Evolutionary conservation across 192 early-diverging fungal species (phyloP), one percentile per base, ranked within the genome.

Genomic region (Backusella psychrophila): DNA sequence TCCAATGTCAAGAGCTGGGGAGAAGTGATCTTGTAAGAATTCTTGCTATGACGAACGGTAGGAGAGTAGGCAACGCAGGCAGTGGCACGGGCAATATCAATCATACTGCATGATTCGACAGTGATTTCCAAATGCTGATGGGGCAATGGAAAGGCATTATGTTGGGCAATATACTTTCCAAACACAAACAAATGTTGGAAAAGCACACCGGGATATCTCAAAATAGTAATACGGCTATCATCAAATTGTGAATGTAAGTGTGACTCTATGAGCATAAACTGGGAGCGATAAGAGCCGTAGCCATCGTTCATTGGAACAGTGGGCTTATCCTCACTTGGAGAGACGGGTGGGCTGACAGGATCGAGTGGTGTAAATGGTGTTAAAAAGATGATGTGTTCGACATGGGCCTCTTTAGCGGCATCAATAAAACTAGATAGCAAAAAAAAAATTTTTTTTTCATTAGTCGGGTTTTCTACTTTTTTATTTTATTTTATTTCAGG

Each of bases 141-240:
- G n/a, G 74, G 76, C 23, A 83, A 49, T 14, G 82, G 82, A 23
- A 83, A 78, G 0, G 78, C 76, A 34, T 80, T 78, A 59, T 83
- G 82, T 72, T 79, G 72, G 38, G 65, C 73, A 39, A 83, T 75
- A 34, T 83, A 77, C 15, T 80, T 72, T 21, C 78, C 66, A 75
- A 83, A 83, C 41, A 80, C 79, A 38, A 80, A 29, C 31, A 83
- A 39, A 73, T 83, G 82, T 75, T 83, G 82, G 46, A 80, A 74
- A 14, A 83, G 73, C 9, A 83, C 72, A 44, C 82, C 82, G n/a
- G 82, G 82, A 72, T 83, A 78, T 34, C 78, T 73, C 23, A 83
- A 71, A 56, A 80, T 71, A 33, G 82, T 83, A 36, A 83, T 77
- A 26, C 72, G 77, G 7, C 56, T 56, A 35, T 69, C 29, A 46